These are phyloP conservation scores for Ascochyta rabiei DNA, from an alignment of 2,329 filamentous ascomycete genomes.

Conservation along the genomic window DNA sequence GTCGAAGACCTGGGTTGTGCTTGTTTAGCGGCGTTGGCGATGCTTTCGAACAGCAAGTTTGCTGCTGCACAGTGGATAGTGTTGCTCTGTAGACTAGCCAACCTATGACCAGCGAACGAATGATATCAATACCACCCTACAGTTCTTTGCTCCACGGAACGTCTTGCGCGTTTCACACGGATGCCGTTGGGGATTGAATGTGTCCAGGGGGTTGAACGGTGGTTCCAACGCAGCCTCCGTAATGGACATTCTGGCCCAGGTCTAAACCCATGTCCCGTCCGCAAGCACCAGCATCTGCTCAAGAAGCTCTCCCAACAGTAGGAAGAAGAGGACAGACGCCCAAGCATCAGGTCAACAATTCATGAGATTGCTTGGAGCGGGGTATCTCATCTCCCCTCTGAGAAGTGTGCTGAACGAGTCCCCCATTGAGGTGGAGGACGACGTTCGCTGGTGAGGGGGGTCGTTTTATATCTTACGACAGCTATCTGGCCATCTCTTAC, in stretches of 20 bases:
- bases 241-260: no score
- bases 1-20: neutral
- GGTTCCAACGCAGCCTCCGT: no score
- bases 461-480: no score
- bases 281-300: constrained; percentile 17
- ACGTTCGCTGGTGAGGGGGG: constrained; percentile 42
- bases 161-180: no score
- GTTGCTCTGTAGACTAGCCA: constrained; percentile 6
- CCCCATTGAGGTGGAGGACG: constrained; percentile 38
- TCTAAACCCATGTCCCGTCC: neutral
- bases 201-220: no score
- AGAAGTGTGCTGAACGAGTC: constrained; percentile 41
- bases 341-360: constrained; percentile 39
- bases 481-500: no score
- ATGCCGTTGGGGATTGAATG: no score
- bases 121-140: constrained; percentile 6
- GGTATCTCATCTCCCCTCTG: constrained; percentile 32
- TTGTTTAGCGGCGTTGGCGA: neutral
- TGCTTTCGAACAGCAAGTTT: neutral
- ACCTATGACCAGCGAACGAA: constrained; percentile 9
- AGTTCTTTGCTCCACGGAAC: no score
- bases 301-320: neutral
- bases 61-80: constrained; percentile 2
- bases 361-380: constrained; percentile 27
- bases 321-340: constrained; percentile 22